phyloP scores from a whole-genome alignment of 2,329 filamentous ascomycete species.

The Paracorniculantispora psalliotae region DNA sequence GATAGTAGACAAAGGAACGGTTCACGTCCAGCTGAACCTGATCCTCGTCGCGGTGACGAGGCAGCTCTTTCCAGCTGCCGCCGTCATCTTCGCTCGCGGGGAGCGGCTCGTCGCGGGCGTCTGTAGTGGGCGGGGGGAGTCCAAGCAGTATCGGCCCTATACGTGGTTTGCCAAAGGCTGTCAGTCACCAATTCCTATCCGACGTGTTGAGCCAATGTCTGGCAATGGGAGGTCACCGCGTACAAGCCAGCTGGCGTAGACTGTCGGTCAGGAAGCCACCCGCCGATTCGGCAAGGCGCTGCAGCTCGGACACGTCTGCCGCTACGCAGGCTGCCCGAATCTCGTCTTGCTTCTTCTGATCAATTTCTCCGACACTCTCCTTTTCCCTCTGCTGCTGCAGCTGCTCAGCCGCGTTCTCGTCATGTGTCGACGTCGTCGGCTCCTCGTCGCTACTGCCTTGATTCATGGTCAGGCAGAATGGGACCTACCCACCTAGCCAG shows the following conservation, averaged over 20 bases:
- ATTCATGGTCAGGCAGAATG: not conserved
- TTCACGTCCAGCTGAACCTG: slow-evolving; percentile 92
- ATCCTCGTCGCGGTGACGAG: slow-evolving; percentile 78
- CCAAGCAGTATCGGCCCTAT: slow-evolving; percentile 17
- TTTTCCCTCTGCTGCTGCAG: too few relatives aligned
- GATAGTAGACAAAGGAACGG: slow-evolving; percentile 96
- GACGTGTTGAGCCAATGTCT: not conserved
- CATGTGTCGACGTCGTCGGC: not conserved
- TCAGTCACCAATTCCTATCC: slow-evolving; percentile 3
- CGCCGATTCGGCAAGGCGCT: slow-evolving; percentile 53
- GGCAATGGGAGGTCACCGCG: slow-evolving; percentile 20
- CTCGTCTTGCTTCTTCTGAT: slow-evolving; percentile 29
- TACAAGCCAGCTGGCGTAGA: slow-evolving; percentile 73
- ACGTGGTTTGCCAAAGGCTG: not conserved
- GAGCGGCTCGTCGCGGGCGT: slow-evolving; percentile 15
- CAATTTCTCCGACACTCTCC: not conserved
- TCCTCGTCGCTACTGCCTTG: not conserved
- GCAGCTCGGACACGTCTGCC: slow-evolving; percentile 52
- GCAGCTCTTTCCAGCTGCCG: slow-evolving; percentile 55
- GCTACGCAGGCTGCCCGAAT: slow-evolving; percentile 53
- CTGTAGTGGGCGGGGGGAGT: not conserved
- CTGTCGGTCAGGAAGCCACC: slow-evolving; percentile 65
- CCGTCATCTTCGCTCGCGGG: slow-evolving; percentile 17
- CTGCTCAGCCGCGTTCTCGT: not conserved
- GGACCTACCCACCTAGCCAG: not conserved